Evolutionary conservation across 768 basidiomycete genomes (phyloP), one percentile per base, ranked within the genome.

Genomic region (Leccinum pellstonianum): DNA sequence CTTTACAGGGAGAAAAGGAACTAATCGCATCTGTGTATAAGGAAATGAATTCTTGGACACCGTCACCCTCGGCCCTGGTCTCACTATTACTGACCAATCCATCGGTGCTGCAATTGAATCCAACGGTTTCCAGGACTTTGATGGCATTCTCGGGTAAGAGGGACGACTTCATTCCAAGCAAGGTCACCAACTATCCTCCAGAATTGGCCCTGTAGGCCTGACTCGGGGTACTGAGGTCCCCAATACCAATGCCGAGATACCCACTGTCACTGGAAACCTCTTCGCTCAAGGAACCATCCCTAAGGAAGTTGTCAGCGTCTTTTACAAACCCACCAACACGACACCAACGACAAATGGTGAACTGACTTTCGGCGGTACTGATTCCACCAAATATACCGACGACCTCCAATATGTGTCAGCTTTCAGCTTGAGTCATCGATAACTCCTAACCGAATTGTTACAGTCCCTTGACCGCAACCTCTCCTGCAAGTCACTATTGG

Each of bases 111-210:
- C 87, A 19, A 68, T 75, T 3, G 66, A 15, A 0, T 76, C 82
- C 1, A 17, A 53, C 1, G 86, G 75, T 17, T 81, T 83, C 64
- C 31, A 59, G 0, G 82, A 78, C 49, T 76, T 83, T 21, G 87
- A 88, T 64, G 87, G 87, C 17, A 87, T 89, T 62, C 62, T 88
- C 17, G 87, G 87, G 85, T 86, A 70, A 37, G 77, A 63, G 21
- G n/a, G 8, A 19, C 8, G 46, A 56, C 15, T 31, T 38, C 4
- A 14, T 41, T 27, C 52, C 27, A 37, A 43, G 37, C 10, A 51
- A 47, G 38, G 31, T 47, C 19, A 43, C 46, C n/a, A 15, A 33
- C 49, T 19, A 23, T 31, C 48, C 57, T 25, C 17, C 23, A 88
- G 86, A 17, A 80, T 89, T 59, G 88, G 87, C 21, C 88, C 88